phyloP scores from a whole-genome alignment of 176 grass and related monocot species.

The Hordeum marinum region DNA sequence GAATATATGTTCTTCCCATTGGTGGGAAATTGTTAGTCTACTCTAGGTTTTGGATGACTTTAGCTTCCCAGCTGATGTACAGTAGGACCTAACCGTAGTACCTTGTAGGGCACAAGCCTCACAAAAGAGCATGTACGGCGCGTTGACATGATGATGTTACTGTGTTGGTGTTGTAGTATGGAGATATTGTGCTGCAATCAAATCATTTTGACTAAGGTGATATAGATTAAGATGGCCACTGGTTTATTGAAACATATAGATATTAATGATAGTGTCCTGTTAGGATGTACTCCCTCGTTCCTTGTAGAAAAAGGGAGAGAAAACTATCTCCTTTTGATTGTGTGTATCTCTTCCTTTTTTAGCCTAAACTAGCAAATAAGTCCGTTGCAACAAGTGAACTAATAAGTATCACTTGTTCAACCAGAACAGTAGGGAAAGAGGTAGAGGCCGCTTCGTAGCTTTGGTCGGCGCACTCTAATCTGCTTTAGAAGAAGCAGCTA shows the following conservation, averaged over 20 bases:
- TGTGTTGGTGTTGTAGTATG: not conserved
- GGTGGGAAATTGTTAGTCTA: not conserved
- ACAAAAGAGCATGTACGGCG: not conserved
- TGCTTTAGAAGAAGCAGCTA: no score
- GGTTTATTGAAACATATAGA: not conserved
- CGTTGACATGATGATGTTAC: not conserved
- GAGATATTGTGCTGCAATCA: not conserved
- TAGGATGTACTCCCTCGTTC: not conserved
- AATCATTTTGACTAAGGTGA: not conserved
- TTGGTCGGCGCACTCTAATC: no score
- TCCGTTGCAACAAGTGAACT: no score
- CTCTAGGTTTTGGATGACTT: constrained; percentile 3
- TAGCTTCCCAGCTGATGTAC: constrained; percentile 1
- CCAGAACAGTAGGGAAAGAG: no score
- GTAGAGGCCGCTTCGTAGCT: no score
- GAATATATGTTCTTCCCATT: not conserved
- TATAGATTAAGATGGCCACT: not conserved
- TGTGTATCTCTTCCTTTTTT: no score
- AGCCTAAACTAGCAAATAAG: no score
- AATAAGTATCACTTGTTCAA: no score
- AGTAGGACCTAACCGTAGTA: constrained; percentile 17
- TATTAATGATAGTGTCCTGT: not conserved
- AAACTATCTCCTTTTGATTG: no score
- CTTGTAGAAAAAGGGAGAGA: no score
- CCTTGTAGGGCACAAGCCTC: not conserved